phyloP scores from a whole-genome alignment of 257 asterid genomes.

The Solanum clarkiae region DNA sequence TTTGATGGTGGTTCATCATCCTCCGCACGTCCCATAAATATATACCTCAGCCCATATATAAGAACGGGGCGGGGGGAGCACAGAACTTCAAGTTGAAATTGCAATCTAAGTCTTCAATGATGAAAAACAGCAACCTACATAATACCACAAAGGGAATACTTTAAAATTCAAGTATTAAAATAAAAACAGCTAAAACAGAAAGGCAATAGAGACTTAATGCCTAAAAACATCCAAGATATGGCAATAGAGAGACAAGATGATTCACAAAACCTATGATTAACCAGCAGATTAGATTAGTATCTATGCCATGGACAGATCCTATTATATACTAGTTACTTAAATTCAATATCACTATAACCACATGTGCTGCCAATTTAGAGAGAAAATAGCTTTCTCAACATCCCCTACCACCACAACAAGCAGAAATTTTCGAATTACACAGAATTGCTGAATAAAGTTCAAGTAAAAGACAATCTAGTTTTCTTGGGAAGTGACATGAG shows the following conservation, averaged over 20 bases:
- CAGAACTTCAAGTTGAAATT: background rate
- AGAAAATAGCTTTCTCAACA: background rate
- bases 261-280: background rate
- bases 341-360: background rate
- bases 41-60: slow-evolving; percentile 69
- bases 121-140: background rate
- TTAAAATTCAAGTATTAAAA: background rate
- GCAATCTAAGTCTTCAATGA: background rate
- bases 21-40: slow-evolving; percentile 89
- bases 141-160: background rate
- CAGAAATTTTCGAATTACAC: background rate
- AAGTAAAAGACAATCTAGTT: background rate
- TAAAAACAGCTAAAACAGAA: background rate
- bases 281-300: background rate
- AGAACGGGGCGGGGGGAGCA: background rate
- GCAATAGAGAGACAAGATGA: background rate
- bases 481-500: background rate
- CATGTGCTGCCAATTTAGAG: background rate
- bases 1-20: slow-evolving; percentile 76
- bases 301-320: background rate
- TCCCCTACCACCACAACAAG: background rate
- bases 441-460: background rate
- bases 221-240: background rate
- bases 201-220: background rate
- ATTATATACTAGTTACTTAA: background rate